These are phyloP conservation scores for Saturnispora kantuleensis DNA, from an alignment of 805 yeast species.

Conservation along the genomic window DNA sequence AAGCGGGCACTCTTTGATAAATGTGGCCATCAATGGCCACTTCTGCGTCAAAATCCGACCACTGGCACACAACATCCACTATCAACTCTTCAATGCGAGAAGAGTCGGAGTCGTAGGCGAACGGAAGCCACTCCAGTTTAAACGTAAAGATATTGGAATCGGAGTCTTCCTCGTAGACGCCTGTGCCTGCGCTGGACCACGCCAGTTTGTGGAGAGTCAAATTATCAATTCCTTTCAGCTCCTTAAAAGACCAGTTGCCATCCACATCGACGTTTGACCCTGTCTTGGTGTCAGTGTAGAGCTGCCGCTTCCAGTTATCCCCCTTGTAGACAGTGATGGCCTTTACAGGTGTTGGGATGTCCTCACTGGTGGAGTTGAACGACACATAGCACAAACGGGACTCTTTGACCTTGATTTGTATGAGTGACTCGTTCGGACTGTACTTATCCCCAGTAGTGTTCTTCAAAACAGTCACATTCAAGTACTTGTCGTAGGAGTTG, in stretches of 20 bases:
- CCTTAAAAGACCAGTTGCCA: conserved; percentile 36
- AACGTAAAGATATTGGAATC: conserved; percentile 35
- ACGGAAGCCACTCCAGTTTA: conserved; percentile 72
- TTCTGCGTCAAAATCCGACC: conserved; percentile 61
- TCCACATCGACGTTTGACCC: conserved; percentile 20
- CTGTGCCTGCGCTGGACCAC: conserved; percentile 35
- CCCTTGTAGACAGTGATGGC: conserved; percentile 42
- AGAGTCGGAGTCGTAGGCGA: conserved; percentile 33
- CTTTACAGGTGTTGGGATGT: conserved; percentile 50
- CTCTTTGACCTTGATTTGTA: conserved; percentile 46
- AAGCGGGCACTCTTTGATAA: conserved; percentile 48
- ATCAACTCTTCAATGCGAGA: conserved; percentile 33
- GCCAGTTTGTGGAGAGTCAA: conserved; percentile 55
- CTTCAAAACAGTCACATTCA: conserved; percentile 41
- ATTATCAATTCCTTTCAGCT: conserved; percentile 52
- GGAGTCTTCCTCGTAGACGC: background rate
- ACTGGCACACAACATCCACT: conserved; percentile 55
- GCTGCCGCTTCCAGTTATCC: conserved; percentile 7
- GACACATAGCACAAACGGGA: conserved; percentile 55
- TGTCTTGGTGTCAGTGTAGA: conserved; percentile 1
- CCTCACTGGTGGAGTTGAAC: conserved; percentile 39
- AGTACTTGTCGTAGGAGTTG: conserved; percentile 31
- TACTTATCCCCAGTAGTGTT: conserved; percentile 38
- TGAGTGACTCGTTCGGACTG: conserved; percentile 56
- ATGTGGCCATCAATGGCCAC: conserved; percentile 30